A percentile compares a stretch with the other conserved stretches of the same genome.
These are phyloP conservation scores for Malus hybrid DNA, from an alignment of 331 rosid species.

Conservation along the genomic window DNA sequence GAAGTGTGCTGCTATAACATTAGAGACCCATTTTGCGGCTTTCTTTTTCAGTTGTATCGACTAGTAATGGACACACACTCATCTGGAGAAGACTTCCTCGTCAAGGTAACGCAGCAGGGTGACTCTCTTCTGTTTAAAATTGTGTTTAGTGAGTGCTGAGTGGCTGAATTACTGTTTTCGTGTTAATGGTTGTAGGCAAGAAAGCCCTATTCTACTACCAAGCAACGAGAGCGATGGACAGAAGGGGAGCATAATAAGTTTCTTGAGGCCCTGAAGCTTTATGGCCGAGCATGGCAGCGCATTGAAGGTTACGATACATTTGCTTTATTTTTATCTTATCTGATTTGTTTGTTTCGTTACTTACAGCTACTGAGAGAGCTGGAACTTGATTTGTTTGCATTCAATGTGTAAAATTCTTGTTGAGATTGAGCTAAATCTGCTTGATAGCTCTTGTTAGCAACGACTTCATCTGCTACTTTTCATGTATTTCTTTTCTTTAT, in stretches of 20 bases:
- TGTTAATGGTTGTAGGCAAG: slow-evolving; percentile 51
- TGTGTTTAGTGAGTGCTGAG: not conserved
- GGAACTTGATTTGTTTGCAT: not conserved
- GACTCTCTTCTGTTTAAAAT: not conserved
- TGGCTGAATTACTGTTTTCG: slow-evolving; percentile 13
- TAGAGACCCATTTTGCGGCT: no score
- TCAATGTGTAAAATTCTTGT: not conserved
- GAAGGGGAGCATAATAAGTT: slow-evolving; percentile 90
- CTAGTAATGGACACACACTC: slow-evolving; percentile 61
- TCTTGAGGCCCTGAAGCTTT: slow-evolving; percentile 82
- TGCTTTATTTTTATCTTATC: not conserved
- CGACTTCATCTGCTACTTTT: slow-evolving; percentile 1
- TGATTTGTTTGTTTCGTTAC: slow-evolving; percentile 11
- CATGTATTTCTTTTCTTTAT: not conserved
- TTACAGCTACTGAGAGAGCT: not conserved
- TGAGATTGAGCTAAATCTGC: slow-evolving; percentile 4
- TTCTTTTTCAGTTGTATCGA: not conserved
- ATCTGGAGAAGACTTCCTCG: slow-evolving; percentile 65
- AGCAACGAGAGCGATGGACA: slow-evolving; percentile 97
- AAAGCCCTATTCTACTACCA: slow-evolving; percentile 88
- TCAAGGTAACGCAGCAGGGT: slow-evolving; percentile 46
- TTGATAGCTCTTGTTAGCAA: slow-evolving; percentile 8
- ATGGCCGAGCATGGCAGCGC: slow-evolving; percentile 99
- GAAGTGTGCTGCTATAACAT: not conserved
- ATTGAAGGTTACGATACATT: slow-evolving; percentile 61